phyloP scores from a whole-genome alignment of 2,329 filamentous ascomycete genomes.

The Bretziella fagacearum region DNA sequence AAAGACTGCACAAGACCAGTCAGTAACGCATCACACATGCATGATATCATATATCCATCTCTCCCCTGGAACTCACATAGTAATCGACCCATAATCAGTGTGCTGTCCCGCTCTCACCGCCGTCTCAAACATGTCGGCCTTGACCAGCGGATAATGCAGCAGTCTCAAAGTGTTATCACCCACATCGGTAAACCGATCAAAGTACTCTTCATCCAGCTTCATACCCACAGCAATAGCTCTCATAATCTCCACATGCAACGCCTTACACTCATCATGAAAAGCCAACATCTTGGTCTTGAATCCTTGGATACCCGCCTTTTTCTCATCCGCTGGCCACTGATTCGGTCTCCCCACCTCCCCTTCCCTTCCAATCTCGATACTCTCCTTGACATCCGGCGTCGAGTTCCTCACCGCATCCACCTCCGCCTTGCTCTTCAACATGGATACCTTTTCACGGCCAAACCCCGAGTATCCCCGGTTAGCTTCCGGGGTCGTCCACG shows the following conservation, averaged over 20 bases:
- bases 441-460: conserved; percentile 54
- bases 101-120: conserved; percentile 67
- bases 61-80: conserved; percentile 22
- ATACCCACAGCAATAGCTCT: conserved; percentile 69
- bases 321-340: conserved; percentile 49
- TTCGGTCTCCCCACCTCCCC: conserved; percentile 48
- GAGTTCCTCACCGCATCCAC: conserved; percentile 40
- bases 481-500: conserved; percentile 54
- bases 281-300: conserved; percentile 58
- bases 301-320: conserved; percentile 27
- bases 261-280: conserved; percentile 62
- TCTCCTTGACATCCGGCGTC: conserved; percentile 49
- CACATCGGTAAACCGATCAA: conserved; percentile 55
- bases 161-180: conserved; percentile 57
- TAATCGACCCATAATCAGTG: conserved; percentile 47
- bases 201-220: conserved; percentile 53
- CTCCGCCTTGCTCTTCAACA: conserved; percentile 34
- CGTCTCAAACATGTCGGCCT: conserved; percentile 46
- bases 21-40: not conserved
- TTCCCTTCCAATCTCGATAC: conserved; percentile 47
- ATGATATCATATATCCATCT: not conserved
- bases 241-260: conserved; percentile 64
- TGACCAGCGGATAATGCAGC: conserved; percentile 59
- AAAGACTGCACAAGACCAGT: conserved; percentile 23
- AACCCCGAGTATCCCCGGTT: conserved; percentile 58